phyloP scores from a whole-genome alignment of 305 asterid genomes.

The Withania somnifera region DNA sequence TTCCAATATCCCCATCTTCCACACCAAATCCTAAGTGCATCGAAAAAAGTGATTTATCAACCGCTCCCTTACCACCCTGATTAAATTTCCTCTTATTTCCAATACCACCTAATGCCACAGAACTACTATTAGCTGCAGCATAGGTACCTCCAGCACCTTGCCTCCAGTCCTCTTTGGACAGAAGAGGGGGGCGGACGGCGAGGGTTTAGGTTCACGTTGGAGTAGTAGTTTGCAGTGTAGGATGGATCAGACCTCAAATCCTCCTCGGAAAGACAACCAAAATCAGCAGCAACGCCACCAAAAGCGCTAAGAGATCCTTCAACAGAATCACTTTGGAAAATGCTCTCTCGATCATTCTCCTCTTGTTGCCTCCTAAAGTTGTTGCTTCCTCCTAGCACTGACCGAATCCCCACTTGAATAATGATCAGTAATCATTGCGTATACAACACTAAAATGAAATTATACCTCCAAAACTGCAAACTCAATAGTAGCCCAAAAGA shows the following conservation, averaged over 20 bases:
- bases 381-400: no score
- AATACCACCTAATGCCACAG: constrained; percentile 10
- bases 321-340: constrained; percentile 49
- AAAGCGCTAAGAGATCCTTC: constrained; percentile 35
- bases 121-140: constrained; percentile 6
- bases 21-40: constrained; percentile 32
- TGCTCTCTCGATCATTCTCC: no score
- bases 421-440: no score
- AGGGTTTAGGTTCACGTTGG: constrained; percentile 50
- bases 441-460: no score
- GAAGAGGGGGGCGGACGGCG: constrained; percentile 50
- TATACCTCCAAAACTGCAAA: no score
- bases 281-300: background rate
- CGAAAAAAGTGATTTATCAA: constrained; percentile 26
- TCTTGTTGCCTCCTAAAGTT: no score
- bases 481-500: no score
- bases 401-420: no score
- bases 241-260: constrained; percentile 59
- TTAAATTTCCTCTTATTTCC: constrained; percentile 34
- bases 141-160: constrained; percentile 25
- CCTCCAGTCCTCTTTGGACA: constrained; percentile 35
- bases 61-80: constrained; percentile 18
- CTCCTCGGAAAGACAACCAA: constrained; percentile 29
- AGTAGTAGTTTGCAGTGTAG: constrained; percentile 39
- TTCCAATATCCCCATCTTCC: constrained; percentile 16